Evolutionary conservation across 2,329 filamentous ascomycete species (phyloP), one percentile per base, ranked within the genome.

Genomic region (Pseudodiploospora longispora): DNA sequence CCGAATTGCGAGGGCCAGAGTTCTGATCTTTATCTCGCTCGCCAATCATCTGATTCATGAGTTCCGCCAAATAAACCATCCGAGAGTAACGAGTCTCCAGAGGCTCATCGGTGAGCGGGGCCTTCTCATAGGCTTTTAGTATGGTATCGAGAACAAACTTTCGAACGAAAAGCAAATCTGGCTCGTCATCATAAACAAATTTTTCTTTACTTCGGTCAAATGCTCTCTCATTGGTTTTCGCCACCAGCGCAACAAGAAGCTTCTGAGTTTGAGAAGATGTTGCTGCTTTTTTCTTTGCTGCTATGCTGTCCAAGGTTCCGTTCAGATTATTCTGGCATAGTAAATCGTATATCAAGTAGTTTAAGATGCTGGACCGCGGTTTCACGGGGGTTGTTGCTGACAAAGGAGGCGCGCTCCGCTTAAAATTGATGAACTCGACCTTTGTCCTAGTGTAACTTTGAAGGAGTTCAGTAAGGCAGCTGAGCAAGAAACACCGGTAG

Each of bases 381-480:
- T 97, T 97, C 10, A 94, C 90, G 5, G 93, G 93, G 2, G 93
- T 97, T 43, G 81, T 82, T 8, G 83, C 83, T 54, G 87, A 83
- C 37, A 88, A 76, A 38, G 91, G 87, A 43, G 89, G 86, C 6
- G 87, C 84, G 59, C 90, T 95, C 48, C 91, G 83, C 53, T 94
- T 97, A 69, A 96, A 98, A 63, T 96, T 97, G 70, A 99, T 96
- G 61, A 99, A 97, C 61, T 98, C 94, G 36, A 98, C 80, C 72
- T 99, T 99, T 6, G 89, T 87, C 43, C 89, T 82, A 54, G 89
- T 95, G 68, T 97, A 98, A 57, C 85, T 94, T 46, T 86, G 82
- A 10, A 98, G 72, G 10, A 98, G 77, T 64, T 99, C 93, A 0
- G 88, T 83, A 34, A 99, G 71, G 57, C 90, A 95, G 59, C 93